Conservation (phyloP, 1,139 yeast species). For the Suhomyces bokatorum region DNA sequence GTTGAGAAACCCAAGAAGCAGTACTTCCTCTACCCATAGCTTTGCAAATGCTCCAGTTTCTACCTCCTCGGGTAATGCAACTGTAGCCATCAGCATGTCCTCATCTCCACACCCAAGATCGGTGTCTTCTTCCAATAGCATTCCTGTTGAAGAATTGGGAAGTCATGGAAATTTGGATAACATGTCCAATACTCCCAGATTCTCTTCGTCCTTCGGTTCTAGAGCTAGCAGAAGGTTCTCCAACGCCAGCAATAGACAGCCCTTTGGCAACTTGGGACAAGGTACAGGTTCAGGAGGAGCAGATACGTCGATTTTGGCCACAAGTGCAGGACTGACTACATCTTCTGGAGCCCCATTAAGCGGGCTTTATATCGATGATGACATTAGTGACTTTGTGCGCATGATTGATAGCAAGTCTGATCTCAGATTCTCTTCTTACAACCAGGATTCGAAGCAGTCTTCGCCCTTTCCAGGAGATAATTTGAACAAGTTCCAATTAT, state of each 20-base stretch:
- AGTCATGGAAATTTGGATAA: slow-evolving; percentile 27
- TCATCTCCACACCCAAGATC: slow-evolving; percentile 38
- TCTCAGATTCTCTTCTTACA: slow-evolving; percentile 32
- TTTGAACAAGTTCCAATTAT: slow-evolving; percentile 38
- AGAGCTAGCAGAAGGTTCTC: slow-evolving; percentile 48
- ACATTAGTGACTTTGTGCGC: slow-evolving; percentile 75
- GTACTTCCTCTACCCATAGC: slow-evolving; percentile 31
- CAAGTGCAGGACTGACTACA: slow-evolving; percentile 38
- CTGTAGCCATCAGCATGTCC: slow-evolving; percentile 10
- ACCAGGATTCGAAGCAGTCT: slow-evolving; percentile 6
- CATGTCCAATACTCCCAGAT: slow-evolving; percentile 40
- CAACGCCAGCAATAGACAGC: slow-evolving; percentile 36
- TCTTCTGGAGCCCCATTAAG: slow-evolving; percentile 41
- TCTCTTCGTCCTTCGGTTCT: slow-evolving; percentile 59
- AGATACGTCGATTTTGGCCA: slow-evolving; percentile 30
- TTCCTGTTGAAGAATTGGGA: slow-evolving; percentile 25
- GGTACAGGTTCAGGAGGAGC: slow-evolving; percentile 11
- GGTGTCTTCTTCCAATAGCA: slow-evolving; percentile 39
- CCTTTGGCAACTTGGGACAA: slow-evolving; percentile 20
- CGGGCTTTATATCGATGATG: slow-evolving; percentile 60
- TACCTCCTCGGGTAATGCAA: slow-evolving; percentile 12
- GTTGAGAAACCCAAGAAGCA: slow-evolving; percentile 47
- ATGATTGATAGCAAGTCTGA: slow-evolving; percentile 72
- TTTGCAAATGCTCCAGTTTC: slow-evolving; percentile 33
- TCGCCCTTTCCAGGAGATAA: slow-evolving; percentile 24